Evolutionary conservation across 768 basidiomycete species (phyloP).

Genomic region (Hericium rajendrae): DNA sequence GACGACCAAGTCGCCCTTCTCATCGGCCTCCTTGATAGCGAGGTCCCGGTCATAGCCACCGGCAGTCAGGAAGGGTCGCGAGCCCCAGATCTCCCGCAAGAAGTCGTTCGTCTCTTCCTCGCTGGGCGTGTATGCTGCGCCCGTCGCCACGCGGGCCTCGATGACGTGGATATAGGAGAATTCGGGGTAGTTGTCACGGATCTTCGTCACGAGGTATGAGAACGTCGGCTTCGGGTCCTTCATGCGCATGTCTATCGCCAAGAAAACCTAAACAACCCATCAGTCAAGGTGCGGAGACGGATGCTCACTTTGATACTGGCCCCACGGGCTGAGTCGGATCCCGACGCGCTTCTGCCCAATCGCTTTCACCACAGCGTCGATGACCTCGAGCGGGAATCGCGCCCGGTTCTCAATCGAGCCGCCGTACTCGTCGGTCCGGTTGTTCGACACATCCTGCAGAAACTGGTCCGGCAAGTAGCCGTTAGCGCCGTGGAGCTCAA

Average conservation of each 20-base stretch:
- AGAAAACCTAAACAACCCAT: not conserved
- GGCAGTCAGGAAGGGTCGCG: conserved; percentile 8
- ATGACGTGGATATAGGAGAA: conserved; percentile 29
- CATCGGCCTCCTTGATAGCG: conserved; percentile 11
- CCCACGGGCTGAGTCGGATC: conserved; percentile 24
- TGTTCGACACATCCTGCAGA: conserved; percentile 28
- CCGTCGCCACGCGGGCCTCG: conserved; percentile 11
- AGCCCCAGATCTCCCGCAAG: conserved; percentile 13
- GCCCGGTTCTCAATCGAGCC: conserved; percentile 36
- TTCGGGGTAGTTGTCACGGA: conserved; percentile 18
- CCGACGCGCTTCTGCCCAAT: conserved; percentile 26
- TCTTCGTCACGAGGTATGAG: conserved; percentile 16
- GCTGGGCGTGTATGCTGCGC: not conserved
- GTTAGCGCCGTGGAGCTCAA: conserved; percentile 19
- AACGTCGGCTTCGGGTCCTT: conserved; percentile 17
- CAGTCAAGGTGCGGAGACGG: not conserved
- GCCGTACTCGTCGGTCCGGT: conserved; percentile 34
- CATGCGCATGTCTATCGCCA: conserved; percentile 3
- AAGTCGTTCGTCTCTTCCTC: not conserved
- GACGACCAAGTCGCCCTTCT: conserved; percentile 12
- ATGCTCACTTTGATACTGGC: not conserved
- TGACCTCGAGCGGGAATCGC: conserved; percentile 29
- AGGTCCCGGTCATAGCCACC: conserved; percentile 14
- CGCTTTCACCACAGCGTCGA: conserved; percentile 24
- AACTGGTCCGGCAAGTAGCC: conserved; percentile 33